phyloP scores from a whole-genome alignment of 192 early-diverging fungal genomes.

The Entomortierella parvispora region DNA sequence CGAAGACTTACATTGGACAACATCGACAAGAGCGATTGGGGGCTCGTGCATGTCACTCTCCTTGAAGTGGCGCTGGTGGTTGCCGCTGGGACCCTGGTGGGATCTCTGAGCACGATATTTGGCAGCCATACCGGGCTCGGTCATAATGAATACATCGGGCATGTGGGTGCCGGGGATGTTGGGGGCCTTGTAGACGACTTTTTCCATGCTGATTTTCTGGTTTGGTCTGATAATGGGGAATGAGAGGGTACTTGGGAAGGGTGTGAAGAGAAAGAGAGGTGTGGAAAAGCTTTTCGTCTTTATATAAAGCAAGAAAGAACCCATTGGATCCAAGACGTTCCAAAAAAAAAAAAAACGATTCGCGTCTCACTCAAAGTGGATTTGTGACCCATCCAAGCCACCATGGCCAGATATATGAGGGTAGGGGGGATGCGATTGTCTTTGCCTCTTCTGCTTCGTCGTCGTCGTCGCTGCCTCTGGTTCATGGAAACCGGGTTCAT shows the following conservation, averaged over 20 bases:
- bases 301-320: too few species aligned
- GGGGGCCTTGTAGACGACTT: constrained; percentile 38
- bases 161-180: constrained; percentile 26
- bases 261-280: background rate
- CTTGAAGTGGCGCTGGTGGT: background rate
- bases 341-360: too few species aligned
- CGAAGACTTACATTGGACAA: constrained; percentile 29
- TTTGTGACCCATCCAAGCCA: background rate
- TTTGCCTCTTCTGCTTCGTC: background rate
- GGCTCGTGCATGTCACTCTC: constrained; percentile 2
- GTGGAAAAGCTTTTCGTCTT: background rate
- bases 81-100: constrained; percentile 15
- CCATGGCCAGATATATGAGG: background rate
- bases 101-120: constrained; percentile 38
- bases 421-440: background rate
- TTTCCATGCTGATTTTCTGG: constrained; percentile 12
- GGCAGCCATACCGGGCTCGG: constrained; percentile 39
- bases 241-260: background rate
- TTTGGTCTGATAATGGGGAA: background rate
- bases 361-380: too few species aligned
- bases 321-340: too few species aligned
- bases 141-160: constrained; percentile 46
- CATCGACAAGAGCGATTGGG: constrained; percentile 33
- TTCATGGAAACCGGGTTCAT: too few species aligned
- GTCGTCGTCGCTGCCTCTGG: too few species aligned